phyloP scores from a whole-genome alignment of 2,329 filamentous ascomycete genomes.

The Alternaria burnsii region DNA sequence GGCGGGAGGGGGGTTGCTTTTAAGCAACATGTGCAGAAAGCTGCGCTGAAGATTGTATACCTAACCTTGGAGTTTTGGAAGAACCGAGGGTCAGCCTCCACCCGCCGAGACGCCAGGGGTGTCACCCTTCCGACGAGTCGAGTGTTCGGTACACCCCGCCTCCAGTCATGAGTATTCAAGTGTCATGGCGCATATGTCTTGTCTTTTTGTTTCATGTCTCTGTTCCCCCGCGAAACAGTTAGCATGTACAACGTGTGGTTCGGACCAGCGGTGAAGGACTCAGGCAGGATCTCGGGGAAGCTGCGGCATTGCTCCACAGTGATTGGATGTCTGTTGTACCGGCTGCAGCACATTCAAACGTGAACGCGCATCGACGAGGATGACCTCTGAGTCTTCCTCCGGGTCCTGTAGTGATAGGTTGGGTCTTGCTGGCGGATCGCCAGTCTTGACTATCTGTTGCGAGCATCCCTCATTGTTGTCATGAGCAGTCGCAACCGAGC shows the following conservation, averaged over 20 bases:
- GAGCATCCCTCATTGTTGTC: not conserved
- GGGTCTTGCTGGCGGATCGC: no score
- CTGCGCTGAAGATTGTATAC: slow-evolving; percentile 24
- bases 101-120: slow-evolving; percentile 8
- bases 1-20: slow-evolving; percentile 19
- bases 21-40: slow-evolving; percentile 26
- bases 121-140: not conserved
- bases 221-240: not conserved
- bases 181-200: not conserved
- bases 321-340: slow-evolving; percentile 23
- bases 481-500: not conserved
- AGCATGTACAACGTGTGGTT: not conserved
- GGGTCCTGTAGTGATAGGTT: no score
- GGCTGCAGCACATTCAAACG: not conserved
- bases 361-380: no score
- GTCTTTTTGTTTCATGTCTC: not conserved
- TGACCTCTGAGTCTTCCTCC: no score
- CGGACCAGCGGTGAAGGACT: slow-evolving; percentile 9
- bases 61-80: slow-evolving; percentile 17
- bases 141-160: not conserved
- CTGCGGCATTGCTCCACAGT: slow-evolving; percentile 34
- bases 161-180: not conserved
- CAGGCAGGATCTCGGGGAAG: slow-evolving; percentile 31
- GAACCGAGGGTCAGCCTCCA: slow-evolving; percentile 21
- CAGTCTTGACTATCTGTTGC: not conserved